A percentile compares a stretch with the other conserved stretches of the same genome.
Conservation (phyloP, 352 stramenopile genomes). For the Pythium aphanidermatum region DNA sequence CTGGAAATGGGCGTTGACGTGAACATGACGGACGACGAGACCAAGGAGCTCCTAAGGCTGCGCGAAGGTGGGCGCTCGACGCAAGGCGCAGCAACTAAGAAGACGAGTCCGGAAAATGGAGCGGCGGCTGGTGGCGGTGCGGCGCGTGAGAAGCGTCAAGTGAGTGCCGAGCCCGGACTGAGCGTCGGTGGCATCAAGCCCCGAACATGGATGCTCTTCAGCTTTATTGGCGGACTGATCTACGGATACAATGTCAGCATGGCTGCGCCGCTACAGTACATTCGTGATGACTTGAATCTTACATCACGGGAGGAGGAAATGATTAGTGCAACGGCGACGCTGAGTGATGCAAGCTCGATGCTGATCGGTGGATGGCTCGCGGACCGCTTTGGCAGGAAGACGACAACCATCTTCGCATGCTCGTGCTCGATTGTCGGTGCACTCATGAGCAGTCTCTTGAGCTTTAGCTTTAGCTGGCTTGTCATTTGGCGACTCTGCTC, state of each 20-base stretch:
- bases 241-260: slow-evolving; percentile 87
- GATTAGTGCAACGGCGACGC: slow-evolving; percentile 70
- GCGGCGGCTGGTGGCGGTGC: slow-evolving; percentile 5
- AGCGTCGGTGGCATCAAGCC: slow-evolving; percentile 29
- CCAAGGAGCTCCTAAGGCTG: slow-evolving; percentile 54
- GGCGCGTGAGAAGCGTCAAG: too few species aligned
- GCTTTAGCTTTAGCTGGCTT: slow-evolving; percentile 50
- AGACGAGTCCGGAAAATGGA: background rate
- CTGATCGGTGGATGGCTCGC: slow-evolving; percentile 62
- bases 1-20: background rate
- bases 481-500: slow-evolving; percentile 65
- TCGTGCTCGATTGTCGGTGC: slow-evolving; percentile 62
- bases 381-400: slow-evolving; percentile 67
- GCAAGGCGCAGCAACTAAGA: too few species aligned
- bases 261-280: slow-evolving; percentile 75
- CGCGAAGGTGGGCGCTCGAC: slow-evolving; percentile 26
- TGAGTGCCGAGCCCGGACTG: background rate
- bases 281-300: slow-evolving; percentile 61
- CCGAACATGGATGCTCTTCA: slow-evolving; percentile 75
- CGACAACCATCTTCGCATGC: slow-evolving; percentile 67
- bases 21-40: slow-evolving; percentile 37
- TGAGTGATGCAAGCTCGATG: slow-evolving; percentile 80
- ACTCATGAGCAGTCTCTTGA: slow-evolving; percentile 45
- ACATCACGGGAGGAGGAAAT: slow-evolving; percentile 62
- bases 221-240: slow-evolving; percentile 75